Evolutionary conservation across 2,329 filamentous ascomycete genomes (phyloP).

Genomic region (Cladophialophora bantiana): DNA sequence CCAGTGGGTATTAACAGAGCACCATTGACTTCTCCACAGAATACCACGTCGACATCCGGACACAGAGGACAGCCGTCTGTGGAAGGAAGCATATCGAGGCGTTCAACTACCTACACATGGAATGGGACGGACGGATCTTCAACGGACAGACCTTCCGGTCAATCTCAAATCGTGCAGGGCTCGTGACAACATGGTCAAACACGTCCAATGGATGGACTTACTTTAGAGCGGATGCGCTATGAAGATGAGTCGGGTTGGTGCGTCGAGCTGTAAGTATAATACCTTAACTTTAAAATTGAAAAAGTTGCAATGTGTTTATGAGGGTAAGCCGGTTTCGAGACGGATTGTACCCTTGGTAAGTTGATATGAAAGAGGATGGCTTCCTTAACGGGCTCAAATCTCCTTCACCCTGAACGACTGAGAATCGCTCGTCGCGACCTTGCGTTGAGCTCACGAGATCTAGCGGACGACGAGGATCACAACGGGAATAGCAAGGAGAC

Average conservation of each 20-base stretch:
- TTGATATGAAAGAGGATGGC: no score
- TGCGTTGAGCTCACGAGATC: no score
- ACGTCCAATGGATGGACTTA: background rate
- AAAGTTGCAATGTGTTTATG: no score
- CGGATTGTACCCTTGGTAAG: no score
- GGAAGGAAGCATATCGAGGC: slow-evolving; percentile 8
- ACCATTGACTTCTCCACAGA: slow-evolving; percentile 12
- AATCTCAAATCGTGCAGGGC: background rate
- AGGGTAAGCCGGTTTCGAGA: no score
- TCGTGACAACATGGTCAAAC: background rate
- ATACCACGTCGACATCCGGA: slow-evolving; percentile 15
- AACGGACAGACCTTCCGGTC: background rate
- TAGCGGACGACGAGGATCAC: no score
- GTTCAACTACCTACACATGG: background rate
- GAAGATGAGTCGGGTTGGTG: background rate
- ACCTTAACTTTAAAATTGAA: no score
- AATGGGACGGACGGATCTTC: background rate
- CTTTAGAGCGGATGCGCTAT: background rate
- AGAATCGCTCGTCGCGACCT: no score
- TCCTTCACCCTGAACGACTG: no score
- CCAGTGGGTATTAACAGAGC: slow-evolving; percentile 14
- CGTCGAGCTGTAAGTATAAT: no score
- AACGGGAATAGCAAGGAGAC: no score
- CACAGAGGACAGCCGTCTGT: background rate
- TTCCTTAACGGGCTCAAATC: no score